Percentiles rank a stretch among this genome's conserved stretches.
These are phyloP conservation scores for Stephania cephalantha DNA, from an alignment of 164 flowering plant species.

Conservation along the genomic window DNA sequence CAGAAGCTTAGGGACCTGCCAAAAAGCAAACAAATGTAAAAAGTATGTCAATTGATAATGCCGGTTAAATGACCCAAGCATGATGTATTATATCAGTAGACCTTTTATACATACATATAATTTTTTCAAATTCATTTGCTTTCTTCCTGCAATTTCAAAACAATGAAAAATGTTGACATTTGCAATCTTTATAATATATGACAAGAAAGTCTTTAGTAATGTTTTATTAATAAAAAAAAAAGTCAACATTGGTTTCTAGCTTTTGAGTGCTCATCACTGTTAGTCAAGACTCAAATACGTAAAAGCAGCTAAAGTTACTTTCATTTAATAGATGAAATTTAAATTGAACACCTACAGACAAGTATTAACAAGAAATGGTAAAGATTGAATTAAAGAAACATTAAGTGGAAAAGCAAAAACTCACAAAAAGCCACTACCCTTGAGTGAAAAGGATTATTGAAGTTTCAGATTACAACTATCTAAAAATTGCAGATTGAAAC, in stretches of 20 bases:
- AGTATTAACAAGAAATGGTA: background rate
- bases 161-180: no score
- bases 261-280: no score
- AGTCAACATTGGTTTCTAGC: no score
- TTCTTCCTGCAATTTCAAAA: no score
- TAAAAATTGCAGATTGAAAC: background rate
- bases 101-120: no score
- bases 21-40: background rate
- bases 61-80: background rate
- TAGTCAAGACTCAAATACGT: no score
- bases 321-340: background rate
- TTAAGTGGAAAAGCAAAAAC: background rate
- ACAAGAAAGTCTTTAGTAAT: no score
- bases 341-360: background rate
- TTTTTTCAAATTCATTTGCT: no score
- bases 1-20: slow-evolving; percentile 88
- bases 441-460: background rate
- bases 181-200: no score
- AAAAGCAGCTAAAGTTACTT: no score
- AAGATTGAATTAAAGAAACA: no score
- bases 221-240: no score
- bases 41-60: background rate
- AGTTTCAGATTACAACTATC: background rate
- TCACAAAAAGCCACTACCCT: background rate
- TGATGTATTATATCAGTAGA: background rate